These are phyloP conservation scores for Sutorius eximius DNA, from an alignment of 1,284 basidiomycete genomes.

Conservation along the genomic window DNA sequence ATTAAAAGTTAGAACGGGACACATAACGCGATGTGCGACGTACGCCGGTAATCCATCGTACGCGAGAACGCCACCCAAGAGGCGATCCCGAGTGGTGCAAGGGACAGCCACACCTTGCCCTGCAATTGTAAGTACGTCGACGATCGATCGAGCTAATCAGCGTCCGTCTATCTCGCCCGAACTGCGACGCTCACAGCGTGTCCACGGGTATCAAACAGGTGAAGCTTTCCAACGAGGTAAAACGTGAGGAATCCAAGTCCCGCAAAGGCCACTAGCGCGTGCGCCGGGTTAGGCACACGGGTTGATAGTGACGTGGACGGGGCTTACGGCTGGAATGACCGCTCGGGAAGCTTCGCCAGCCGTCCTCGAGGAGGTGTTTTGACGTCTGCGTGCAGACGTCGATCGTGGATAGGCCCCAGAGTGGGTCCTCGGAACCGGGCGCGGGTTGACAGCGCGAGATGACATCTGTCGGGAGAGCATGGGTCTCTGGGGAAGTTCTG, in stretches of 20 bases:
- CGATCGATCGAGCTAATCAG: neutral
- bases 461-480: slow-evolving; percentile 40
- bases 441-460: slow-evolving; percentile 66
- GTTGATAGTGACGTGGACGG: neutral
- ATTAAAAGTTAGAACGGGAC: neutral
- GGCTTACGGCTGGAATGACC: slow-evolving; percentile 66
- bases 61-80: slow-evolving; percentile 67
- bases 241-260: slow-evolving; percentile 74
- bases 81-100: slow-evolving; percentile 62
- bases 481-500: neutral
- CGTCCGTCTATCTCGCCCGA: neutral
- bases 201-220: slow-evolving; percentile 65
- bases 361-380: slow-evolving; percentile 51
- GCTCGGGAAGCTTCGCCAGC: slow-evolving; percentile 77
- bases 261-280: slow-evolving; percentile 59
- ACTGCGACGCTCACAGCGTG: slow-evolving; percentile 45
- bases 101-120: slow-evolving; percentile 67
- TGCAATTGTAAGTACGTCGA: slow-evolving; percentile 19
- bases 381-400: slow-evolving; percentile 65
- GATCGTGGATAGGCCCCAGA: slow-evolving; percentile 59
- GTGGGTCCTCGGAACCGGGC: slow-evolving; percentile 50
- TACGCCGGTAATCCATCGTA: slow-evolving; percentile 67
- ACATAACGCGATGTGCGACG: slow-evolving; percentile 20
- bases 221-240: slow-evolving; percentile 76
- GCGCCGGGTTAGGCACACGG: neutral